Evolutionary conservation across 768 basidiomycete species (phyloP).

Genomic region (Suillus occidentalis): DNA sequence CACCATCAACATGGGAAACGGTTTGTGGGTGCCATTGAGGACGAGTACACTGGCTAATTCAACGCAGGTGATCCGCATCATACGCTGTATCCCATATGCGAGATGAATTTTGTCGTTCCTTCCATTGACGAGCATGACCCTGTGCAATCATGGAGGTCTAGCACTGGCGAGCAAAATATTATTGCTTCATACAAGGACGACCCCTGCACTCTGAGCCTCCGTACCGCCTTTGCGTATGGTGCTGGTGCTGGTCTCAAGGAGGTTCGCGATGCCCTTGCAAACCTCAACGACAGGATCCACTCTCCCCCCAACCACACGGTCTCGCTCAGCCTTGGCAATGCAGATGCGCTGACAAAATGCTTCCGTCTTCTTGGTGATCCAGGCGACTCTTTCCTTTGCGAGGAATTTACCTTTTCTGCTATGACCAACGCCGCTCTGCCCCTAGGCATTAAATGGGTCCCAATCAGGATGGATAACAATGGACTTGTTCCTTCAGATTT

Average conservation of each 20-base stretch:
- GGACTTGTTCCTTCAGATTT: constrained; percentile 52
- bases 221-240: constrained; percentile 40
- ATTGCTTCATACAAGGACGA: constrained; percentile 31
- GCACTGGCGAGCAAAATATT: constrained; percentile 28
- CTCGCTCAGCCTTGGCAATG: constrained; percentile 40
- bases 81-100: constrained; percentile 31
- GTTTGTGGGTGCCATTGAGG: constrained; percentile 14
- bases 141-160: constrained; percentile 30
- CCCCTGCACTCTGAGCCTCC: constrained; percentile 29
- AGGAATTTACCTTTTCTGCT: constrained; percentile 44
- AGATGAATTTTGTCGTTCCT: constrained; percentile 36
- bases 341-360: constrained; percentile 42
- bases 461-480: constrained; percentile 48
- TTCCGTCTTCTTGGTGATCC: constrained; percentile 43
- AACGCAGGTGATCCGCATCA: constrained; percentile 34
- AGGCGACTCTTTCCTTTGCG: constrained; percentile 43
- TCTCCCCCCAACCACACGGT: constrained; percentile 32
- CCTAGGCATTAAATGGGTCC: constrained; percentile 41
- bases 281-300: constrained; percentile 37
- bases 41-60: not conserved
- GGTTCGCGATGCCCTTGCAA: constrained; percentile 34
- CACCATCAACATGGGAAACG: constrained; percentile 40
- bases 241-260: constrained; percentile 34
- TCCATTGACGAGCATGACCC: constrained; percentile 29
- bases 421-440: constrained; percentile 43